These are phyloP conservation scores for Gryganskiella cystojenkinii DNA, from an alignment of 192 early-diverging fungal genomes.

Conservation along the genomic window DNA sequence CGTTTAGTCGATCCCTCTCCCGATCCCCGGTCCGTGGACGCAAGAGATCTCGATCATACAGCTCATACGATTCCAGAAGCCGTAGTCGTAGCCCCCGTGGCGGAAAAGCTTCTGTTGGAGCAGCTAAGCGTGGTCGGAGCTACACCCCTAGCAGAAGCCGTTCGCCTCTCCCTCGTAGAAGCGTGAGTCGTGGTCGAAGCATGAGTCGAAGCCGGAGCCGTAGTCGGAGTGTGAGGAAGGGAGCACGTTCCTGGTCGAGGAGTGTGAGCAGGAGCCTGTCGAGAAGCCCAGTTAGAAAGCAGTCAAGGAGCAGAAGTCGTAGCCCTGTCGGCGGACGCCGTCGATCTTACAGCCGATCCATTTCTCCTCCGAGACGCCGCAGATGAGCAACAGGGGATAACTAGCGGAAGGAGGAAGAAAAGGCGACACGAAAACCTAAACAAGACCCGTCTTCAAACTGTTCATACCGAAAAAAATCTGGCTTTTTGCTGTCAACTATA, in stretches of 20 bases:
- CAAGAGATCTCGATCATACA: constrained; percentile 47
- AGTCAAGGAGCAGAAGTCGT: constrained; percentile 20
- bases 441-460: no score
- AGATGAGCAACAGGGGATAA: constrained; percentile 5
- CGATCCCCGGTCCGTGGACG: constrained; percentile 45
- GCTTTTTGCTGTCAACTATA: no score
- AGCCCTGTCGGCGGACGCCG: constrained; percentile 17
- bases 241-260: constrained; percentile 33
- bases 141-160: constrained; percentile 35
- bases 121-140: constrained; percentile 22
- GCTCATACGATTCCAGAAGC: constrained; percentile 45
- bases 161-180: constrained; percentile 15
- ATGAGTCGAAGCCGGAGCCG: constrained; percentile 27
- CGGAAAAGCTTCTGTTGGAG: no score
- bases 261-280: constrained; percentile 13
- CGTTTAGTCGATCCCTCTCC: constrained; percentile 38
- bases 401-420: neutral
- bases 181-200: constrained; percentile 12
- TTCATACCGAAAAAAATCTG: no score
- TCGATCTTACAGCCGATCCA: constrained; percentile 30
- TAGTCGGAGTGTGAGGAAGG: constrained; percentile 3
- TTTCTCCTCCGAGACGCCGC: constrained; percentile 40
- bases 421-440: neutral
- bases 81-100: constrained; percentile 23
- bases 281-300: constrained; percentile 14